These are phyloP conservation scores for Lepiota brunneoincarnata DNA, from an alignment of 768 basidiomycete genomes.

Conservation along the genomic window DNA sequence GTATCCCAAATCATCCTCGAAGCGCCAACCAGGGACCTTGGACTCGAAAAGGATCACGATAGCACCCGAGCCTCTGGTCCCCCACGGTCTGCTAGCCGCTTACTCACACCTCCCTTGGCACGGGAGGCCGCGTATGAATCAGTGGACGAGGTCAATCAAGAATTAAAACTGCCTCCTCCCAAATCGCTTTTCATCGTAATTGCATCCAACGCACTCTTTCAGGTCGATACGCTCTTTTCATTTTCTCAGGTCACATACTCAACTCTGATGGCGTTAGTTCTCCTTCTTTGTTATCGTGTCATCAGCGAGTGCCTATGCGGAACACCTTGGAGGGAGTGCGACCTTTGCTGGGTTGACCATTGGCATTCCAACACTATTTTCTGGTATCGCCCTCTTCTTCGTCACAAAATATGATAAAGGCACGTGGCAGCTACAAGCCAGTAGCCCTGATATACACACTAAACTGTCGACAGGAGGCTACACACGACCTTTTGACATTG, in stretches of 20 bases:
- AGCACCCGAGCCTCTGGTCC: no score
- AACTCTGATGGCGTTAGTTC: constrained; percentile 33
- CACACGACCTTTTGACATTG: constrained; percentile 48
- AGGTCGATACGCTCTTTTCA: constrained; percentile 16
- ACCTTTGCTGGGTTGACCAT: constrained; percentile 69
- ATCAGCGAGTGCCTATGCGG: constrained; percentile 60
- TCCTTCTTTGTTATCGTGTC: constrained; percentile 72
- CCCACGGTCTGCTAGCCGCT: no score
- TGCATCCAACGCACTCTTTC: constrained; percentile 26
- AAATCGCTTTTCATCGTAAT: constrained; percentile 27
- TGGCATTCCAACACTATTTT: constrained; percentile 64
- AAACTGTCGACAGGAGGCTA: constrained; percentile 45
- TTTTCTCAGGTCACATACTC: neutral
- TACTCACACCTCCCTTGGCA: neutral
- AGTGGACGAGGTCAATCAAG: constrained; percentile 13
- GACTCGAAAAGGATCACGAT: no score
- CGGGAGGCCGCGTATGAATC: neutral
- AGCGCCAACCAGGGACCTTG: no score
- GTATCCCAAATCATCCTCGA: no score
- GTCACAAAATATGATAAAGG: constrained; percentile 57
- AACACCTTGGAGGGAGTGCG: constrained; percentile 61
- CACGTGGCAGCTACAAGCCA: constrained; percentile 17
- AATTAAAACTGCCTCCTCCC: constrained; percentile 24
- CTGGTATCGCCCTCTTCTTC: constrained; percentile 56
- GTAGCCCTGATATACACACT: neutral